phyloP scores from a whole-genome alignment of 768 basidiomycete genomes.

The Strobilomyces echinocephalus region DNA sequence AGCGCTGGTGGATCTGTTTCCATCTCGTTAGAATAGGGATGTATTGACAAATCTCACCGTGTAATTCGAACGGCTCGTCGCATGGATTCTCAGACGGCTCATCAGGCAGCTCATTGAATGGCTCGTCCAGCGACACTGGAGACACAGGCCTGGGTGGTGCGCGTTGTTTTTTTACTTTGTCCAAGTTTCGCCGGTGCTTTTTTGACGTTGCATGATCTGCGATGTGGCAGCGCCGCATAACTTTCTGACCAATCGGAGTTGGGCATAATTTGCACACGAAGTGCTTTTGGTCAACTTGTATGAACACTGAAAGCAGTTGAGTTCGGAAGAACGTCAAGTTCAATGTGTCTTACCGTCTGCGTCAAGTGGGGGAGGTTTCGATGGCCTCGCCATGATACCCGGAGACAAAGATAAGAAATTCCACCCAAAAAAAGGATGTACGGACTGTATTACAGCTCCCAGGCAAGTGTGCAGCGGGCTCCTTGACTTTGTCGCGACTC shows the following conservation, averaged over 20 bases:
- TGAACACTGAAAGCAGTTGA: background rate
- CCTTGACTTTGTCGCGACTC: no score
- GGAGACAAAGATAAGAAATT: no score
- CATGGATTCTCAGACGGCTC: background rate
- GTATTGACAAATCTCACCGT: background rate
- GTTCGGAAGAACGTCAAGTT: background rate
- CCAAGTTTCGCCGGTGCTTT: background rate
- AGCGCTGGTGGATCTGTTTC: background rate
- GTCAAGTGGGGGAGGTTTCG: background rate
- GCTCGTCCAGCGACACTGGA: no score
- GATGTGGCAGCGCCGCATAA: background rate
- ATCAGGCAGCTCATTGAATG: no score
- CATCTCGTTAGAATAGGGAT: background rate
- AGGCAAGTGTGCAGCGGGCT: no score
- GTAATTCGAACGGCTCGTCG: background rate
- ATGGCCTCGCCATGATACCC: background rate
- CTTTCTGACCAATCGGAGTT: background rate
- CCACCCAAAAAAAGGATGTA: no score
- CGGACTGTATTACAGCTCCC: no score
- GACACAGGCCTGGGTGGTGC: no score
- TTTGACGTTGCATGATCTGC: background rate
- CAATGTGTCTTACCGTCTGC: background rate
- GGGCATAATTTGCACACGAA: constrained; percentile 2
- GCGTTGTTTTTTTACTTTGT: background rate
- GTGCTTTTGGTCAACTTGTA: background rate